Evolutionary conservation across 208 protist species (phyloP).

Genomic region (Phytomonas francai): DNA sequence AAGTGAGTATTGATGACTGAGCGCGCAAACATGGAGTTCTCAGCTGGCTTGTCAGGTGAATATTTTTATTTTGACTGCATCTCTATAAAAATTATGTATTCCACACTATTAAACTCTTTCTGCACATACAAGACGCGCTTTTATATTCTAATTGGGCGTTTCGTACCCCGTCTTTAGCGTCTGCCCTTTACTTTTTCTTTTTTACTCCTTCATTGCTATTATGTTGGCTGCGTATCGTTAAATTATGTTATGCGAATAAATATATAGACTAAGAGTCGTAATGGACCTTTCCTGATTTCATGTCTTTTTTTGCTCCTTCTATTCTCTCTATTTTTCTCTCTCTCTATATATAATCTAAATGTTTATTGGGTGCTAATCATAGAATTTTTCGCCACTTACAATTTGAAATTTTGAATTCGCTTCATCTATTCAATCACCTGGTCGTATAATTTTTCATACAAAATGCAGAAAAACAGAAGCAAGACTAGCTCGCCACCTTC

Average conservation of each 20-base stretch:
- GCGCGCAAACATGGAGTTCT: no score
- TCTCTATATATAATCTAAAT: neutral
- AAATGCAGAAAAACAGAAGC: slow-evolving; percentile 5
- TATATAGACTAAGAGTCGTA: slow-evolving; percentile 3
- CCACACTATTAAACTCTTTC: no score
- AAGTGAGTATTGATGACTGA: no score
- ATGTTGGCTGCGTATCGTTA: slow-evolving; percentile 1
- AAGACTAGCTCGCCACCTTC: slow-evolving; percentile 18
- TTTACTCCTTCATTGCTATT: slow-evolving; percentile 7
- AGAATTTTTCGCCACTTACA: neutral
- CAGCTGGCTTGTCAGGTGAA: no score
- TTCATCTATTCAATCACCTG: slow-evolving; percentile 9
- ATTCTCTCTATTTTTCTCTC: neutral
- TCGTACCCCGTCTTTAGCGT: neutral
- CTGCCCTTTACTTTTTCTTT: slow-evolving; percentile 1
- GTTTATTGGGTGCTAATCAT: neutral
- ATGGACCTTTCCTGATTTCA: slow-evolving; percentile 1
- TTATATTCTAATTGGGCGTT: neutral
- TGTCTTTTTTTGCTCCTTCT: slow-evolving; percentile 6
- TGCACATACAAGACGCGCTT: neutral
- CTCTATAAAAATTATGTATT: no score
- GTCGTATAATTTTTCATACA: neutral
- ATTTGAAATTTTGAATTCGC: slow-evolving; percentile 6
- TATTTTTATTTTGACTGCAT: no score
- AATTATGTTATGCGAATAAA: neutral